These are phyloP conservation scores for Solanum arcanum DNA, from an alignment of 257 asterid genomes.

Conservation along the genomic window DNA sequence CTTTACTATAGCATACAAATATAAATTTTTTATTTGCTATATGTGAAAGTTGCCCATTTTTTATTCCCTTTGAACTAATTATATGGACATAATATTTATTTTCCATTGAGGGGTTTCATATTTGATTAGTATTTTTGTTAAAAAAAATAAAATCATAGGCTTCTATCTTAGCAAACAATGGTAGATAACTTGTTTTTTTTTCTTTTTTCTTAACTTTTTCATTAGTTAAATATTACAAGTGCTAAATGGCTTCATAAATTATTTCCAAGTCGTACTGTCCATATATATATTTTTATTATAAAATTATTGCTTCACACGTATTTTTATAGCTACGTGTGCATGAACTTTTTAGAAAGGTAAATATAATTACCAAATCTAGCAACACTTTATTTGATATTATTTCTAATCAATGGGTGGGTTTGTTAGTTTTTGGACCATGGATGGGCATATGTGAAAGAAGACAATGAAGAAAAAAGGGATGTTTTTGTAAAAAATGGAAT, in stretches of 20 bases:
- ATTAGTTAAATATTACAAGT: neutral
- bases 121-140: neutral
- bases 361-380: slow-evolving; percentile 2
- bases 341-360: neutral
- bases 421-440: slow-evolving; percentile 7
- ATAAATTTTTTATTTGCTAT: too few species aligned
- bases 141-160: neutral
- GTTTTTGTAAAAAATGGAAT: neutral
- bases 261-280: neutral
- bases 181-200: neutral
- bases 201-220: neutral
- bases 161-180: neutral
- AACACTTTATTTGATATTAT: neutral
- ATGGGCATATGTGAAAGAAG: neutral
- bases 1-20: too few species aligned
- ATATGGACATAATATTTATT: neutral
- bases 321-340: slow-evolving; percentile 1
- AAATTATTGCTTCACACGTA: neutral
- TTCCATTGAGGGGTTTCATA: neutral
- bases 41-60: too few species aligned
- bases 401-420: slow-evolving; percentile 12
- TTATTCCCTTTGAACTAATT: neutral
- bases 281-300: neutral
- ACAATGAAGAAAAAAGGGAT: slow-evolving; percentile 1
- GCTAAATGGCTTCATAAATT: neutral